A percentile compares a stretch with the other conserved stretches of the same genome.
Conservation (phyloP, 345 rosid genomes). For the Arabis hirsuta region DNA sequence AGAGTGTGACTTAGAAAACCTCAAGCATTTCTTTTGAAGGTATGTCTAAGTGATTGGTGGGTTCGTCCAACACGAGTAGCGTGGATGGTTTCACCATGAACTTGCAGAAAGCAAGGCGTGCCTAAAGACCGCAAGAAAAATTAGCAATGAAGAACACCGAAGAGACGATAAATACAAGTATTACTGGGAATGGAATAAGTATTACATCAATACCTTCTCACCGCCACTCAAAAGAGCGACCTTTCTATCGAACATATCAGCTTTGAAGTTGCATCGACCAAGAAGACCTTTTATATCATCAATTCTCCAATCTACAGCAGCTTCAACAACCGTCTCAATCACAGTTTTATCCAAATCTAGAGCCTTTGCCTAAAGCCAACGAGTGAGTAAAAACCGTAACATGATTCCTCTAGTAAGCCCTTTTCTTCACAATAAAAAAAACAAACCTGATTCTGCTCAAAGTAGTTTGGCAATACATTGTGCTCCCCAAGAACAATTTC, state of each 20-base stretch:
- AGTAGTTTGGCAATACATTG: conserved; percentile 90
- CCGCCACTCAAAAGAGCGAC: conserved; percentile 89
- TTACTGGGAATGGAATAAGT: neutral
- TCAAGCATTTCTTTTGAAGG: conserved; percentile 97
- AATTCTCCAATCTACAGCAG: conserved; percentile 82
- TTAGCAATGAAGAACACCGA: neutral
- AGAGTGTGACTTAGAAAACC: conserved; percentile 49
- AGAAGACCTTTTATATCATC: conserved; percentile 95
- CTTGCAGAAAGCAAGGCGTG: conserved; percentile 88
- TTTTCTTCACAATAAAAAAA: neutral
- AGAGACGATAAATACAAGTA: neutral
- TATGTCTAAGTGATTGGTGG: conserved; percentile 91
- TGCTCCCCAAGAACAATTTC: conserved; percentile 77
- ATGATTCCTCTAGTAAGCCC: neutral
- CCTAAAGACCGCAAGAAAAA: conserved; percentile 47
- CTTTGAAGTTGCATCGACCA: conserved; percentile 95
- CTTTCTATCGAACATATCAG: conserved; percentile 84
- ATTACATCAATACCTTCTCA: conserved; percentile 58
- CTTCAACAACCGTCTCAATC: conserved; percentile 80
- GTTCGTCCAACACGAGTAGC: conserved; percentile 79
- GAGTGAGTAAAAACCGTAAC: neutral
- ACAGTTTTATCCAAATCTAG: conserved; percentile 85
- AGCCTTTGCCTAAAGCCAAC: conserved; percentile 71
- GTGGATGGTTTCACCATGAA: conserved; percentile 92
- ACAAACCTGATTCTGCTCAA: conserved; percentile 91